Evolutionary conservation across 805 yeast species (phyloP), one percentile per base, ranked within the genome.

Genomic region (Komagataella pastoris): DNA sequence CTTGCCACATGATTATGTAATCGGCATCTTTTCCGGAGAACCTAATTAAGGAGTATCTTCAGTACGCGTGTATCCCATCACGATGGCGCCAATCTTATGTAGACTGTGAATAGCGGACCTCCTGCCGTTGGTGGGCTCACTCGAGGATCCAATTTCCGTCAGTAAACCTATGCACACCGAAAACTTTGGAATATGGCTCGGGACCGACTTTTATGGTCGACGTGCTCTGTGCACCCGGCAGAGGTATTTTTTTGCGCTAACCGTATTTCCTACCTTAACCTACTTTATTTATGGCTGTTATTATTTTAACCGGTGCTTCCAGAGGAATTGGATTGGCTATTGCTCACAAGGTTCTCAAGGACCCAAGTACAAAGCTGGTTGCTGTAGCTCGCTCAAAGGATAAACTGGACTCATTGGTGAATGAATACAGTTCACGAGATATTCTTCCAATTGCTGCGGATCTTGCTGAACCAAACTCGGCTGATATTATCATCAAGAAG

Each of bases 301-400:
- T 76, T 12, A 62, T 79, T 12, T 74, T 81, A 1, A 81, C 86
- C 0, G 86, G 88, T 44, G 83, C 80, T 6, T 81, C 88, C 2
- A 74, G 77, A 62, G 95, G 97, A 4, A 83, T 91, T 59, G 99
- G 99, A 2, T 76, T 73, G n/a, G 75, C 89, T 1, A 80, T 85
- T 57, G 88, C 83, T 3, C 73, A 76, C 44, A 59, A 69, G 14
- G 65, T 78, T 17, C 66, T 89, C 1, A 53, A 59, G 3, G 58
- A 66, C 3, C 57, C 68, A 0, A 56, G 61, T 12, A 63, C 76
- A 1, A 69, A 70, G 44, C 77, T 86, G 4, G 75, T 86, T 10
- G 88, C 88, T 0, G 77, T 88, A 24, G 90, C 96, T 0, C 77
- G 97, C 58, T 71, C 86, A 3, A 72, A 69, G 47, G 69, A 65